Percentiles rank a stretch among this genome's conserved stretches.
phyloP scores from a whole-genome alignment of 345 rosid species.

The Cardiospermum halicacabum region DNA sequence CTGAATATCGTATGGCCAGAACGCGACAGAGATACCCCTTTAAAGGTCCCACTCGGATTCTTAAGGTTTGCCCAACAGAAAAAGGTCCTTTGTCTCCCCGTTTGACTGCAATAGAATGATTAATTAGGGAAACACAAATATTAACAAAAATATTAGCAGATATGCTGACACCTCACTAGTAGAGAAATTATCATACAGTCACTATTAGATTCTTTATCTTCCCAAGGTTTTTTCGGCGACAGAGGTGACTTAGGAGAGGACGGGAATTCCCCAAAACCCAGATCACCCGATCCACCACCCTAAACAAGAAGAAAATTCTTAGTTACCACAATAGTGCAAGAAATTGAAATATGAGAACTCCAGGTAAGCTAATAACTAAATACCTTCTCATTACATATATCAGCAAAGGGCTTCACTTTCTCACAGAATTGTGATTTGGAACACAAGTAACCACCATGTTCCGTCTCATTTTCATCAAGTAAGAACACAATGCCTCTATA shows the following conservation, averaged over 20 bases:
- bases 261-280: conserved; percentile 49
- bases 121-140: conserved; percentile 4
- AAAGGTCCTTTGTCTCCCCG: conserved; percentile 61
- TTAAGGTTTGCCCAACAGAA: conserved; percentile 82
- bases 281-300: conserved; percentile 51
- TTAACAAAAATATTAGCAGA: not conserved
- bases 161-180: conserved; percentile 1
- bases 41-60: conserved; percentile 85
- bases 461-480: conserved; percentile 60
- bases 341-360: not conserved
- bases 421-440: conserved; percentile 70
- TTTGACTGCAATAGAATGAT: conserved; percentile 51
- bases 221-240: conserved; percentile 56
- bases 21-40: conserved; percentile 96
- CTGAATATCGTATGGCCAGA: conserved; percentile 63
- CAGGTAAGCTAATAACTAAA: conserved; percentile 11
- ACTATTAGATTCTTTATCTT: conserved; percentile 41
- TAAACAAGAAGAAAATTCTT: conserved; percentile 23
- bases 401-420: conserved; percentile 54
- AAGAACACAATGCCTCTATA: conserved; percentile 76
- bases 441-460: conserved; percentile 84
- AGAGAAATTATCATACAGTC: conserved; percentile 48
- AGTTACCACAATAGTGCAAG: conserved; percentile 6
- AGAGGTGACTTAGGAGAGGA: conserved; percentile 87
- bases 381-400: conserved; percentile 56